A percentile compares a stretch with the other conserved stretches of the same genome.
Evolutionary conservation across 1,139 yeast species (phyloP).

Genomic region (Yamadazyma kanchanaburiensis): DNA sequence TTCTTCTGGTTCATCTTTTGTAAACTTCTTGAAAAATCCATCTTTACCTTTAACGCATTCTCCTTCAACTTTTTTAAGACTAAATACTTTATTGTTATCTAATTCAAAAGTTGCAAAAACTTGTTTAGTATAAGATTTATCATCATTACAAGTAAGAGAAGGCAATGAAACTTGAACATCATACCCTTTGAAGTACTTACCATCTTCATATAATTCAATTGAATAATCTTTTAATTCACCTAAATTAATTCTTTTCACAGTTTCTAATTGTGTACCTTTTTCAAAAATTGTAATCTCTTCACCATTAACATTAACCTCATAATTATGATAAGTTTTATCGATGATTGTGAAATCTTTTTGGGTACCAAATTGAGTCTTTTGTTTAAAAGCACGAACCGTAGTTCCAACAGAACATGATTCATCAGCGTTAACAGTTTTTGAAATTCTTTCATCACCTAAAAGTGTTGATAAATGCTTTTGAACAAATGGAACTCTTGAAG

Average conservation of each 20-base stretch:
- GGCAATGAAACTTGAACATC: slow-evolving; percentile 26
- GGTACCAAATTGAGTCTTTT: slow-evolving; percentile 48
- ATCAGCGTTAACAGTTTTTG: slow-evolving; percentile 94
- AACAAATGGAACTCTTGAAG: slow-evolving; percentile 86
- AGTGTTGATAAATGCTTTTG: slow-evolving; percentile 56
- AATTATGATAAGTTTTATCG: slow-evolving; percentile 52
- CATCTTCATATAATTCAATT: slow-evolving; percentile 56
- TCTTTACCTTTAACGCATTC: slow-evolving; percentile 30
- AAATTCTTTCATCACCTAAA: slow-evolving; percentile 58
- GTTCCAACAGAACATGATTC: slow-evolving; percentile 93
- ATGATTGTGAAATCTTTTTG: slow-evolving; percentile 58
- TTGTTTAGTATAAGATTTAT: slow-evolving; percentile 22
- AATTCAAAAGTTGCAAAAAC: slow-evolving; percentile 44
- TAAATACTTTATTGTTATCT: slow-evolving; percentile 50
- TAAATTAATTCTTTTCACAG: slow-evolving; percentile 26
- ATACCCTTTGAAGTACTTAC: slow-evolving; percentile 40
- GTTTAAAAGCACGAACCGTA: slow-evolving; percentile 69
- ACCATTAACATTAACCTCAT: slow-evolving; percentile 32
- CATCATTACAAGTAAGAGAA: slow-evolving; percentile 43
- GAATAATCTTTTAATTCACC: slow-evolving; percentile 28
- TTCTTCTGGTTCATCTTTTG: slow-evolving; percentile 19
- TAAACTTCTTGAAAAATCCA: slow-evolving; percentile 26
- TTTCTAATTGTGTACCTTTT: slow-evolving; percentile 34
- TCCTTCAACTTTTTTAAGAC: slow-evolving; percentile 37
- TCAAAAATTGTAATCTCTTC: slow-evolving; percentile 37